Base-by-base conservation (phyloP, 805 yeast genomes). In the Vanderwaltozyma yarrowii region DNA sequence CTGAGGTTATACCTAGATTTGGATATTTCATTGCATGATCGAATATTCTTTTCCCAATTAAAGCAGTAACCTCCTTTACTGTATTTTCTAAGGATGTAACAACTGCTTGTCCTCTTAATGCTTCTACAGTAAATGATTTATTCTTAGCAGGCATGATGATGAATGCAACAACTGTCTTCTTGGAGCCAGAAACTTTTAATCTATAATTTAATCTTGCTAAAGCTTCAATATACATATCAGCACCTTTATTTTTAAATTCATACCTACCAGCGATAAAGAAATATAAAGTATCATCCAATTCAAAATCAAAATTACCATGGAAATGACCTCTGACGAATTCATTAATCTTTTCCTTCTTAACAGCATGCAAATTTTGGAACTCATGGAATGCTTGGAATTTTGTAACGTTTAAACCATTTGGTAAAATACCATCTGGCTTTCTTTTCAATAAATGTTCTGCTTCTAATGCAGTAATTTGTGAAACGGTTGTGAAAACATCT, bases 301-400 rank as follows among this genome's bases (percentile, higher is more conserved):
- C 94, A 60, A 92, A 92, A 64, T 92, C 95, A 57, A 85, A 80
- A 60, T 86, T 86, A 37, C 98, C 98, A 62, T 92, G 92, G 66
- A 89, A 89, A 60, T 89, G 98, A 45, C 98, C 98, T 51, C 94
- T 78, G 45, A 92, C 80, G 58, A 89, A 89, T 54, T 92, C 96
- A 58, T 87, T 80, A 58, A 89, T 88, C 60, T 85, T 86, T 38
- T 79, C 95, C 69, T 89, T 89, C 63, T 80, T 79, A 48, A 79
- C 64, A 17, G 96, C 96, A 66, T 89, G 98, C 62, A 89, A 69
- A 62, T 92, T 89, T 65, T 89, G 98, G 67, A 89, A 89, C 66
- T 89, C 98, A 63, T 89, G 98, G 51, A 89, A 94, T 1, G 97
- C 97, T 55, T 84, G 89, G 65, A 89, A 89, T 66, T 89, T 89